phyloP scores from a whole-genome alignment of 1,284 basidiomycete genomes.

The Malassezia yamatoensis region DNA sequence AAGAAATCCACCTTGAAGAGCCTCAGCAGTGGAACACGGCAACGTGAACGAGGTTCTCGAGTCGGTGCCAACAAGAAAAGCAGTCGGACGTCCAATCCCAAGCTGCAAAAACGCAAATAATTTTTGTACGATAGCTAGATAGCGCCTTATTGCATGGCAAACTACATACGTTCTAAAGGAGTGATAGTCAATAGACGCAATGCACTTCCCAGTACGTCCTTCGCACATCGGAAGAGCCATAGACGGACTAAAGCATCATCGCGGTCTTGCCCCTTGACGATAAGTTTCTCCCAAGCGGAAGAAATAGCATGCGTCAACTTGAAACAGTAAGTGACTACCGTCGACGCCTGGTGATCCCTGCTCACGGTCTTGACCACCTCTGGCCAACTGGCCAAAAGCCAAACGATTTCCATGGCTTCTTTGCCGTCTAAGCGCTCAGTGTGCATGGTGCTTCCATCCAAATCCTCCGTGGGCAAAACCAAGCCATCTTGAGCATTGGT shows the following conservation, averaged over 20 bases:
- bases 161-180: constrained; percentile 72
- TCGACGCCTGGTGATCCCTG: constrained; percentile 77
- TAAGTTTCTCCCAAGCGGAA: constrained; percentile 75
- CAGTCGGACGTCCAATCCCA: constrained; percentile 16
- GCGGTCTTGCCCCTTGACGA: constrained; percentile 65
- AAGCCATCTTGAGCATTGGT: constrained; percentile 69
- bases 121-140: neutral
- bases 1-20: constrained; percentile 48
- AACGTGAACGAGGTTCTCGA: constrained; percentile 28
- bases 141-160: constrained; percentile 58
- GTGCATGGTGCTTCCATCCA: constrained; percentile 58
- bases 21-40: constrained; percentile 9
- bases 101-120: constrained; percentile 4
- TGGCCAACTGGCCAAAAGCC: constrained; percentile 79
- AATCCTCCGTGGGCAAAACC: constrained; percentile 57
- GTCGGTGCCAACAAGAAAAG: constrained; percentile 37
- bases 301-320: constrained; percentile 69
- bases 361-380: constrained; percentile 76
- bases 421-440: constrained; percentile 59
- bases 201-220: constrained; percentile 74
- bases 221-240: constrained; percentile 77
- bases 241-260: constrained; percentile 73
- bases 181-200: constrained; percentile 79
- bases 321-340: constrained; percentile 70
- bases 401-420: constrained; percentile 75